Percentiles rank a stretch among this genome's conserved stretches.
Conservation (phyloP, 2,329 filamentous ascomycete genomes). For the Aureobasidium sp. region DNA sequence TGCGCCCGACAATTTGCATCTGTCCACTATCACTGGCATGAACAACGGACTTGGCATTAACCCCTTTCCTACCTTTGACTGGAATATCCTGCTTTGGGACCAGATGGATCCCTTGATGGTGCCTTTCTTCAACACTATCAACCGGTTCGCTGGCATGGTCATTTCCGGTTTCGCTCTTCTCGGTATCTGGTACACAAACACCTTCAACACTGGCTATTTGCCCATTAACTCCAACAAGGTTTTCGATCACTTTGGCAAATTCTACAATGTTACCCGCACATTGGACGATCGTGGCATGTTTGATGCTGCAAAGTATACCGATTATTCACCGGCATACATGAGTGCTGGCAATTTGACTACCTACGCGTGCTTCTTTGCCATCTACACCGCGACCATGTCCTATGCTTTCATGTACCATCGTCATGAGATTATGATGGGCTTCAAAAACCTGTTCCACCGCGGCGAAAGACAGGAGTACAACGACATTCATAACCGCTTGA, state of each 20-base stretch:
- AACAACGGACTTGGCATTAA: constrained; percentile 7
- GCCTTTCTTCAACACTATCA: constrained; percentile 5
- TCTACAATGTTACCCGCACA: constrained; percentile 8
- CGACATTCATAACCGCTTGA: background rate
- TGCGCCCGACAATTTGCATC: constrained; percentile 48
- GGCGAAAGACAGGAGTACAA: background rate
- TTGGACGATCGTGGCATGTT: background rate
- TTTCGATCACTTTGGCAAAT: constrained; percentile 2
- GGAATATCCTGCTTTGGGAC: background rate
- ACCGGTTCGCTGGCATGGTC: background rate
- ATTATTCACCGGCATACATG: background rate
- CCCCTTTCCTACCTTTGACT: background rate
- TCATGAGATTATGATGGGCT: constrained; percentile 11
- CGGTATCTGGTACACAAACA: constrained; percentile 63
- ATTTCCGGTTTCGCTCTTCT: background rate
- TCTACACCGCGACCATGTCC: background rate
- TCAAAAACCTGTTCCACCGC: background rate
- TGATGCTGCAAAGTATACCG: background rate
- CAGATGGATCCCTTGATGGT: constrained; percentile 1
- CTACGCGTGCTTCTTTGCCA: constrained; percentile 1
- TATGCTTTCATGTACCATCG: constrained; percentile 7
- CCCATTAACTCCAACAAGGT: constrained; percentile 36
- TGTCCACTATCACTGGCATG: background rate
- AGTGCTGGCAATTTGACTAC: background rate
- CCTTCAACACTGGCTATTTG: constrained; percentile 76